A percentile compares a stretch with the other conserved stretches of the same genome.
Conservation (phyloP, 805 yeast species). For the Zygosaccharomyces rouxii region DNA sequence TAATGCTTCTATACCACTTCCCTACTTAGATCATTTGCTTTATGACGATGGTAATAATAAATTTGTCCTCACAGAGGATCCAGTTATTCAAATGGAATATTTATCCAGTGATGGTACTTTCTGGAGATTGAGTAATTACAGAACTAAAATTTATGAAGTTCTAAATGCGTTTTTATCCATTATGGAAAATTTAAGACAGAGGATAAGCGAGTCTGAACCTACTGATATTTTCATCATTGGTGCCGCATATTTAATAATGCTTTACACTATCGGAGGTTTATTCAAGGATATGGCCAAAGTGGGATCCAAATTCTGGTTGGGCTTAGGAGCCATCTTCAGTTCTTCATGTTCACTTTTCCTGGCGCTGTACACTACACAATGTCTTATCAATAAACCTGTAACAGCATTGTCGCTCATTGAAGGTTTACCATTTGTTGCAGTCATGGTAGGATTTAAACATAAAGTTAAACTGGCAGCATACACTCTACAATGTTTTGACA, state of each 20-base stretch:
- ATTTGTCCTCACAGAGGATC: slow-evolving; percentile 25
- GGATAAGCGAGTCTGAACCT: slow-evolving; percentile 70
- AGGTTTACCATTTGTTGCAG: slow-evolving; percentile 89
- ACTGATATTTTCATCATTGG: slow-evolving; percentile 78
- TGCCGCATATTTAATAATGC: slow-evolving; percentile 81
- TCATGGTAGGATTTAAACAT: slow-evolving; percentile 86
- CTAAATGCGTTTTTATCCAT: slow-evolving; percentile 46
- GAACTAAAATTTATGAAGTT: slow-evolving; percentile 52
- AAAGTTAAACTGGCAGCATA: slow-evolving; percentile 67
- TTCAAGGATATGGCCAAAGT: slow-evolving; percentile 68
- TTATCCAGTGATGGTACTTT: slow-evolving; percentile 41
- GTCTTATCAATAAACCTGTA: slow-evolving; percentile 53
- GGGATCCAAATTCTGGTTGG: slow-evolving; percentile 87
- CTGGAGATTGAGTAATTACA: slow-evolving; percentile 57
- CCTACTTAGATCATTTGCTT: slow-evolving; percentile 32
- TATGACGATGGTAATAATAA: slow-evolving; percentile 22
- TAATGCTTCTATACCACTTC: slow-evolving; percentile 15
- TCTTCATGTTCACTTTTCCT: slow-evolving; percentile 79
- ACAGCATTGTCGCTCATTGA: slow-evolving; percentile 75
- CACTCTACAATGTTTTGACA: slow-evolving; percentile 41
- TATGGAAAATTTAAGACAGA: slow-evolving; percentile 37
- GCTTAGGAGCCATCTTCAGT: slow-evolving; percentile 68
- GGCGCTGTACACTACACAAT: slow-evolving; percentile 63
- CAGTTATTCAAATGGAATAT: slow-evolving; percentile 20
- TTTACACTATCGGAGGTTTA: slow-evolving; percentile 70